phyloP scores from a whole-genome alignment of 2,329 filamentous ascomycete species.

The Metarhizium guizhouense region DNA sequence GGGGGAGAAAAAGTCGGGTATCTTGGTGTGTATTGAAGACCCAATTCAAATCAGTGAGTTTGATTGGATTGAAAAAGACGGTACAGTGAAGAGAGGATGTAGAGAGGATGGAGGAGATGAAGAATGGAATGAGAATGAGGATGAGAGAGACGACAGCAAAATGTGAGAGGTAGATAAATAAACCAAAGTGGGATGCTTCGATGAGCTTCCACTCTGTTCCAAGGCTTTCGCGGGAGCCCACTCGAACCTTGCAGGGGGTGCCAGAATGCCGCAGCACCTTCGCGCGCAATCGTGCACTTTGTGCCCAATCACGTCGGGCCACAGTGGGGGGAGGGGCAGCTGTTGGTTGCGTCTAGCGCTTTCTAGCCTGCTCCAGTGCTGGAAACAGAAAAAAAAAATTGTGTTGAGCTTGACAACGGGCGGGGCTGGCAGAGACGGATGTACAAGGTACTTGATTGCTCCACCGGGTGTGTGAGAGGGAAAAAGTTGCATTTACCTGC shows the following conservation, averaged over 20 bases:
- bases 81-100: slow-evolving; percentile 5
- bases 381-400: not conserved
- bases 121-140: slow-evolving; percentile 8
- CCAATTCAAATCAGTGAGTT: not conserved
- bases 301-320: not conserved
- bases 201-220: slow-evolving; percentile 35
- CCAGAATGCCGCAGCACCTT: slow-evolving; percentile 25
- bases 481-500: not conserved
- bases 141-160: slow-evolving; percentile 9
- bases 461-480: not conserved
- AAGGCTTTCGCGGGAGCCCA: slow-evolving; percentile 25
- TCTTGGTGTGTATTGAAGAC: slow-evolving; percentile 1
- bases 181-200: slow-evolving; percentile 28
- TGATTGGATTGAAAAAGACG: not conserved
- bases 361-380: not conserved
- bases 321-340: not conserved
- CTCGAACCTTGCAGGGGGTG: slow-evolving; percentile 24
- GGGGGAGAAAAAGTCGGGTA: slow-evolving; percentile 12
- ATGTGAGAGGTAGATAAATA: slow-evolving; percentile 27
- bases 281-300: not conserved
- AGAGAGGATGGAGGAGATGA: slow-evolving; percentile 9
- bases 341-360: not conserved
- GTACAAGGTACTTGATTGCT: not conserved
- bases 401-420: not conserved
- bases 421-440: not conserved